A percentile compares a stretch with the other conserved stretches of the same genome.
Conservation (phyloP, 1,284 basidiomycete species). For the Moniliella sp. region DNA sequence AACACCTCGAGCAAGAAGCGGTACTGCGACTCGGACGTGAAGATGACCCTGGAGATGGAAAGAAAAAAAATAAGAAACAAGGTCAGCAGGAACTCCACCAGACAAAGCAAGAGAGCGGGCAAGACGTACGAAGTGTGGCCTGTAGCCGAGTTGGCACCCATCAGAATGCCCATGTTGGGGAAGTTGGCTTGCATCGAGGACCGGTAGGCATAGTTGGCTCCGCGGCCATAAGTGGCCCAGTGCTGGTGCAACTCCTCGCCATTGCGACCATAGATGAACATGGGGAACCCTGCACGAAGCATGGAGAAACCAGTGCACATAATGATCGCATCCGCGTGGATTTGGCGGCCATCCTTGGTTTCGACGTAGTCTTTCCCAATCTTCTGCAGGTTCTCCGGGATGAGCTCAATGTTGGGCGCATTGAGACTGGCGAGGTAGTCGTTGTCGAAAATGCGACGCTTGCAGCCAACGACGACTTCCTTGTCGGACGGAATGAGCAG, state of each 20-base stretch:
- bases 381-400: conserved; percentile 3
- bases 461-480: conserved; percentile 11
- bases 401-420: conserved; percentile 8
- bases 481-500: conserved; percentile 12
- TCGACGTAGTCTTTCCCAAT: conserved; percentile 7
- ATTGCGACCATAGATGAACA: too few relatives aligned
- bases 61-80: too few relatives aligned
- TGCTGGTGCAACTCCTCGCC: too few relatives aligned
- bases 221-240: too few relatives aligned
- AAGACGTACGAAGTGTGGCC: conserved; percentile 14
- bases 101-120: too few relatives aligned
- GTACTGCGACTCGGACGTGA: too few relatives aligned
- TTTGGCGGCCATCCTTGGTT: conserved; percentile 5
- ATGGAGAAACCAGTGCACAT: conserved; percentile 10
- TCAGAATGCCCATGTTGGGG: conserved; percentile 1
- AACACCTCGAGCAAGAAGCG: too few relatives aligned
- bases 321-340: conserved; percentile 11
- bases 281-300: too few relatives aligned
- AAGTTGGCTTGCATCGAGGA: conserved; percentile 1
- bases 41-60: too few relatives aligned
- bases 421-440: conserved; percentile 9
- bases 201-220: too few relatives aligned
- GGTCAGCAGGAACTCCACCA: too few relatives aligned
- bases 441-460: conserved; percentile 13
- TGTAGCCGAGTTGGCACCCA: conserved; percentile 1